These are phyloP conservation scores for Saccharomyces pastorianus DNA, from an alignment of 1,139 yeast species.

Conservation along the genomic window DNA sequence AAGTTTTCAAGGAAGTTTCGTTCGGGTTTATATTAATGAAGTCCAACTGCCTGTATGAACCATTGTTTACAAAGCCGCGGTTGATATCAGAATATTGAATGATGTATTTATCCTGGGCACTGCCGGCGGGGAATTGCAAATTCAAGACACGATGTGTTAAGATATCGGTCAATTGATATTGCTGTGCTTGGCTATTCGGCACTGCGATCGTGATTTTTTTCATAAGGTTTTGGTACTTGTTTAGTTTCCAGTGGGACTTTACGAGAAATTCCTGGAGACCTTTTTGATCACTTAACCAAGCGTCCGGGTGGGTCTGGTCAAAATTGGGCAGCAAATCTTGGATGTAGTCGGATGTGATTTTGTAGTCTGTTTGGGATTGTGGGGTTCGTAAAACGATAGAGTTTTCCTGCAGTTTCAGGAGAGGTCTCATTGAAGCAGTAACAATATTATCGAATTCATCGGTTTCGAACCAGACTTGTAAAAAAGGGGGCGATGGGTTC, in stretches of 20 bases:
- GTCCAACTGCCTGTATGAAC: slow-evolving; percentile 41
- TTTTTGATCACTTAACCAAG: slow-evolving; percentile 40
- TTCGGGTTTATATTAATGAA: slow-evolving; percentile 17
- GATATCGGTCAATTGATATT: slow-evolving; percentile 30
- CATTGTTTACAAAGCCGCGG: slow-evolving; percentile 47
- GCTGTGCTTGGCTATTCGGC: slow-evolving; percentile 38
- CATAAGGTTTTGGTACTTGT: slow-evolving; percentile 21
- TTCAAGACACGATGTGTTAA: slow-evolving; percentile 37
- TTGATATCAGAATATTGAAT: slow-evolving; percentile 45
- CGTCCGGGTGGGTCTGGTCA: slow-evolving; percentile 22
- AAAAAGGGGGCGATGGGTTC: slow-evolving; percentile 36
- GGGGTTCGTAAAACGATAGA: slow-evolving; percentile 22
- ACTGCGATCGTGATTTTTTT: slow-evolving; percentile 31
- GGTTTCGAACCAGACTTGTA: slow-evolving; percentile 48
- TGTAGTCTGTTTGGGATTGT: slow-evolving; percentile 21
- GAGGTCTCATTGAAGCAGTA: slow-evolving; percentile 32
- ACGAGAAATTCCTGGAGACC: slow-evolving; percentile 40
- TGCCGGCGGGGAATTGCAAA: slow-evolving; percentile 29
- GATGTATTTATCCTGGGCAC: slow-evolving; percentile 27
- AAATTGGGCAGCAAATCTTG: slow-evolving; percentile 5
- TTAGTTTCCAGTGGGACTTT: slow-evolving; percentile 36
- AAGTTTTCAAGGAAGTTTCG: background rate
- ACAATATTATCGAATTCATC: slow-evolving; percentile 38
- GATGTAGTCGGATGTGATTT: slow-evolving; percentile 13
- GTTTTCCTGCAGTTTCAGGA: slow-evolving; percentile 17